Conservation (phyloP, 2,329 filamentous ascomycete genomes). For the Cytospora schulzeri region DNA sequence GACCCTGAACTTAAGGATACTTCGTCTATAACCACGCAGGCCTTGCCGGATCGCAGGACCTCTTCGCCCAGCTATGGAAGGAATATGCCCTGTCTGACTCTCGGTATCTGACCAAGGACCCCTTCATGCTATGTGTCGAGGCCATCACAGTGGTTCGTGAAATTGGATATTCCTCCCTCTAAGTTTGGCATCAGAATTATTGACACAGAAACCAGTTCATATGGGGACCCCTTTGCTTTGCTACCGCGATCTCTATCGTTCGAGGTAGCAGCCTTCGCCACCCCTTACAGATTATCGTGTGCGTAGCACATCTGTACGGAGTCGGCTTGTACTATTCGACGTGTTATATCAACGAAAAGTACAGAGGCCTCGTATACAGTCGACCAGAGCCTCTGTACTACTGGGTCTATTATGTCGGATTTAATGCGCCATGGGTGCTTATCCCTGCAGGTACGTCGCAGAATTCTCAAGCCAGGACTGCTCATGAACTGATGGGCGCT, state of each 20-base stretch:
- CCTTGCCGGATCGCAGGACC: constrained; percentile 67
- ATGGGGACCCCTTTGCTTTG: constrained; percentile 62
- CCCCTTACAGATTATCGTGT: constrained; percentile 52
- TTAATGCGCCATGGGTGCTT: constrained; percentile 63
- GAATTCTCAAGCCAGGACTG: not conserved
- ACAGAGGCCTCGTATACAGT: constrained; percentile 52
- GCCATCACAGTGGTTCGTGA: constrained; percentile 71
- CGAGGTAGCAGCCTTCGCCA: constrained; percentile 49
- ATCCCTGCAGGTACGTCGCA: constrained; percentile 54
- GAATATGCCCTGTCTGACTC: constrained; percentile 89
- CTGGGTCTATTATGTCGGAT: constrained; percentile 64
- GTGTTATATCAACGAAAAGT: constrained; percentile 50
- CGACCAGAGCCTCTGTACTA: constrained; percentile 63
- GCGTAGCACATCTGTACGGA: constrained; percentile 61
- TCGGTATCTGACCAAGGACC: constrained; percentile 78
- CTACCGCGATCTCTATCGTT: constrained; percentile 50
- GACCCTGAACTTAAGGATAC: constrained; percentile 57
- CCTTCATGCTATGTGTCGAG: constrained; percentile 87
- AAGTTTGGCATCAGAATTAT: rapidly evolving
- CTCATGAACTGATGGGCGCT: not conserved
- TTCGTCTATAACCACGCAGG: constrained; percentile 70
- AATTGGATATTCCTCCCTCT: too few species aligned
- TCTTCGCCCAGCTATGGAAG: constrained; percentile 89
- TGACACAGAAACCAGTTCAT: constrained; percentile 42
- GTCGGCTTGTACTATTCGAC: constrained; percentile 65